Evolutionary conservation across 441 rosid genomes (phyloP).

Genomic region (Populus tomentosa): DNA sequence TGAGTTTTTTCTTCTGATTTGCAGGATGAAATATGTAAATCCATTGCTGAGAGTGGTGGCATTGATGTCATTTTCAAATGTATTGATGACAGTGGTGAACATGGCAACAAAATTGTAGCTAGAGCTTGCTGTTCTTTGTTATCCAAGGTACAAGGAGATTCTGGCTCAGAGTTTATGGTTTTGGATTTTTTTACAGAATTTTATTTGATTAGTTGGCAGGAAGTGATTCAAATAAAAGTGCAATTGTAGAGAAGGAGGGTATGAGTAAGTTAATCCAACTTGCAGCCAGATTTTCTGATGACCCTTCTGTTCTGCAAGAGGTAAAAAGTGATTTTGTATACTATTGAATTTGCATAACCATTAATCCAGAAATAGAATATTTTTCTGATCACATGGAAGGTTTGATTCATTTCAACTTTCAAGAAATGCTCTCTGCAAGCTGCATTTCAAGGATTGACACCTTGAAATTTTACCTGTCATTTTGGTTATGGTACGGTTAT

Average conservation of each 20-base stretch:
- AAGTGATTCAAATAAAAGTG: slow-evolving; percentile 81
- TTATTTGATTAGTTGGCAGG: slow-evolving; percentile 69
- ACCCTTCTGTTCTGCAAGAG: slow-evolving; percentile 84
- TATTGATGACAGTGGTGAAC: no score
- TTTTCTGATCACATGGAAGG: neutral
- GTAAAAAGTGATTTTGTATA: slow-evolving; percentile 25
- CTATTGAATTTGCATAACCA: neutral
- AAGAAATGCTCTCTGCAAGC: neutral
- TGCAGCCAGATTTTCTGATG: slow-evolving; percentile 67
- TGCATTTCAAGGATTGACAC: neutral
- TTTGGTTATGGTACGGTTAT: neutral
- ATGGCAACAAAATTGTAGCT: slow-evolving; percentile 31
- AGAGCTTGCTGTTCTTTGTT: slow-evolving; percentile 73
- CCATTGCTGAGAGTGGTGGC: slow-evolving; percentile 87
- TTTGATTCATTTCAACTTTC: neutral
- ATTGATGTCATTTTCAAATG: slow-evolving; percentile 57
- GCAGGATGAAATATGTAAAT: slow-evolving; percentile 94
- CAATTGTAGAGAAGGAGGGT: slow-evolving; percentile 73
- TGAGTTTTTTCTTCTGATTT: neutral
- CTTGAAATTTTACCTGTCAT: neutral
- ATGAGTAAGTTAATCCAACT: slow-evolving; percentile 62
- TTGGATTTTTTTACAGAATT: neutral
- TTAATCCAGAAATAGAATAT: neutral
- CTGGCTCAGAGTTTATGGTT: neutral
- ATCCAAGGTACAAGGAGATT: slow-evolving; percentile 49